Percentiles rank a stretch among this genome's conserved stretches.
Conservation (phyloP, 108 stramenopile species). For the Aurantiochytrium sp. region DNA sequence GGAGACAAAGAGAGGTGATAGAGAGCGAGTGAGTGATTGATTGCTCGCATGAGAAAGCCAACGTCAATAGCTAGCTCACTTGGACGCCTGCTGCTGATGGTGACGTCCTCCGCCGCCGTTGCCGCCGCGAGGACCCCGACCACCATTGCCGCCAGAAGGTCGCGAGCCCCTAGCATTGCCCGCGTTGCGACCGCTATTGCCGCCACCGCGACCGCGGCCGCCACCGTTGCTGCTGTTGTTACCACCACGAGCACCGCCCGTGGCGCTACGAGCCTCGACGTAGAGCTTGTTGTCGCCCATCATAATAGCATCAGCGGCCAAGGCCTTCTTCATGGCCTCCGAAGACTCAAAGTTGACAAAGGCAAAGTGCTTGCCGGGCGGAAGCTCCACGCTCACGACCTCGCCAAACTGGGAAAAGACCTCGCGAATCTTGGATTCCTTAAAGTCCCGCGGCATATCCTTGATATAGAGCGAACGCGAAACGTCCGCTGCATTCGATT, state of each 20-base stretch:
- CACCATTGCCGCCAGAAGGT: neutral
- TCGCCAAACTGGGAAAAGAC: constrained; percentile 4
- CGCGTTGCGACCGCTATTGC: neutral
- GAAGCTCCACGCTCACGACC: constrained; percentile 10
- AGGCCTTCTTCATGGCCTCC: neutral
- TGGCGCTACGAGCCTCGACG: neutral
- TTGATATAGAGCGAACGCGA: neutral
- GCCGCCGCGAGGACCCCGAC: neutral
- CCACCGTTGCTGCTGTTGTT: neutral
- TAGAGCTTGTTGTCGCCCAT: neutral
- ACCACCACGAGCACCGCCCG: neutral
- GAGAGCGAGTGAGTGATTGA: too few relatives aligned
- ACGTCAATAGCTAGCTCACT: too few relatives aligned
- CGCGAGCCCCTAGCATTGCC: neutral
- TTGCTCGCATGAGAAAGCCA: too few relatives aligned
- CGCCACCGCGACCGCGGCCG: neutral
- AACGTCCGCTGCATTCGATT: neutral
- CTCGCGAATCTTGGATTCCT: neutral
- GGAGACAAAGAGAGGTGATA: too few relatives aligned
- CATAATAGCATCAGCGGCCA: neutral
- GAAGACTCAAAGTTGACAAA: neutral
- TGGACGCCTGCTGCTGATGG: too few relatives aligned
- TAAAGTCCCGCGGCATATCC: neutral
- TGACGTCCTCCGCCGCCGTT: too few relatives aligned
- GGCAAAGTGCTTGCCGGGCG: constrained; percentile 6